A percentile compares a stretch with the other conserved stretches of the same genome.
phyloP scores from a whole-genome alignment of 1,139 yeast genomes.

The Hanseniaspora sp. region DNA sequence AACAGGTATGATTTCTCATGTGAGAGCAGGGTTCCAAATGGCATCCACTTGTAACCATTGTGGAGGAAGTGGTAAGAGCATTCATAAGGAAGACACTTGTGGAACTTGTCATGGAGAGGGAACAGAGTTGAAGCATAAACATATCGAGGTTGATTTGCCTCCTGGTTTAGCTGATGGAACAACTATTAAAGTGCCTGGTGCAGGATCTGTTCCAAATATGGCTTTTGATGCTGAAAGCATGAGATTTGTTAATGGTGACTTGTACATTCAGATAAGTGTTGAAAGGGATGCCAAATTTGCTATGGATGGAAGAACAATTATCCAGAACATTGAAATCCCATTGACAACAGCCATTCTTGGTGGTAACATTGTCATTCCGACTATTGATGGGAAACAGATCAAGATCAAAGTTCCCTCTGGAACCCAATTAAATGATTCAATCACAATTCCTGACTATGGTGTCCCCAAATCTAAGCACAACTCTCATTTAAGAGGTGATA shows the following conservation, averaged over 20 bases:
- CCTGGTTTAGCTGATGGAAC: slow-evolving; percentile 83
- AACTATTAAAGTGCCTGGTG: slow-evolving; percentile 71
- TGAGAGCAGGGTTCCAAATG: slow-evolving; percentile 95
- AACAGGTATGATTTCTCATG: slow-evolving; percentile 79
- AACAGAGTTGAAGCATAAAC: slow-evolving; percentile 51
- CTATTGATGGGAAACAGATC: slow-evolving; percentile 63
- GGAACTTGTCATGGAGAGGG: slow-evolving; percentile 80
- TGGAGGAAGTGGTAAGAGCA: slow-evolving; percentile 76
- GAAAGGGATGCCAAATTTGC: slow-evolving; percentile 57
- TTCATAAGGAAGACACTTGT: slow-evolving; percentile 63
- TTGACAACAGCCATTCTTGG: slow-evolving; percentile 97
- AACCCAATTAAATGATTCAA: slow-evolving; percentile 63
- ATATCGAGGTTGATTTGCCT: slow-evolving; percentile 73
- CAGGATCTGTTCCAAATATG: slow-evolving; percentile 79
- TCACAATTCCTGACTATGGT: slow-evolving; percentile 79
- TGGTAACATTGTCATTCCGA: slow-evolving; percentile 78
- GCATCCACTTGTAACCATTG: slow-evolving; percentile 83
- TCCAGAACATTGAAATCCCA: slow-evolving; percentile 49
- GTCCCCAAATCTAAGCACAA: slow-evolving; percentile 54
- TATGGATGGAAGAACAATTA: slow-evolving; percentile 41
- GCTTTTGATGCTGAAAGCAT: slow-evolving; percentile 46
- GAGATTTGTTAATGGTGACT: slow-evolving; percentile 63
- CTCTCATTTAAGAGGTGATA: slow-evolving; percentile 59
- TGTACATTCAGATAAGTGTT: slow-evolving; percentile 70
- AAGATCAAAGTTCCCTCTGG: slow-evolving; percentile 80